These are phyloP conservation scores for Scutellaria barbata DNA, from an alignment of 257 asterid genomes.

Conservation along the genomic window DNA sequence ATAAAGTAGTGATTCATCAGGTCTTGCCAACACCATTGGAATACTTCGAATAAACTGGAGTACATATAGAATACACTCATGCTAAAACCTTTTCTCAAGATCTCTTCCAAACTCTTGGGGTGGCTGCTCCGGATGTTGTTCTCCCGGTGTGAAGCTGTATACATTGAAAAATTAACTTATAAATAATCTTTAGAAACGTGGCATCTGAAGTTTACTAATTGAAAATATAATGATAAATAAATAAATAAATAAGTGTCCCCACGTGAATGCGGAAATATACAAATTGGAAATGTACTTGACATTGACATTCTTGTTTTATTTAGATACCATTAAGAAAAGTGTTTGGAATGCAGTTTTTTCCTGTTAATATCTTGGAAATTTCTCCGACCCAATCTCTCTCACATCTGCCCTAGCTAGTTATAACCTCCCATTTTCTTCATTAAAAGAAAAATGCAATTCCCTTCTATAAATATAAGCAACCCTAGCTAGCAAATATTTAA, in stretches of 20 bases:
- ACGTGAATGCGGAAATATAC: not conserved
- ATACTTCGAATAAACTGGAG: too few relatives aligned
- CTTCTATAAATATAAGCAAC: conserved; percentile 1
- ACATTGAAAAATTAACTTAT: too few relatives aligned
- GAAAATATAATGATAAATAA: too few relatives aligned
- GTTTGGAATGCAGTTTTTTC: not conserved
- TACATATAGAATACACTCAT: too few relatives aligned
- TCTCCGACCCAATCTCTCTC: not conserved
- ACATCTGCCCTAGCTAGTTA: not conserved
- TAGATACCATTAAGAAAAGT: not conserved
- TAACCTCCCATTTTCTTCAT: not conserved
- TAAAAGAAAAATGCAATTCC: not conserved
- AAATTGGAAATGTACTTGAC: not conserved
- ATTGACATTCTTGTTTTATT: not conserved
- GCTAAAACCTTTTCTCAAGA: too few relatives aligned
- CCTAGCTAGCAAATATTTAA: not conserved
- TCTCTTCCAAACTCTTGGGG: too few relatives aligned
- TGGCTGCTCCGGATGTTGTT: too few relatives aligned
- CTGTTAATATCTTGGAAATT: not conserved
- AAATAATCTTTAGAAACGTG: too few relatives aligned
- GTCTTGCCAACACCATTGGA: too few relatives aligned
- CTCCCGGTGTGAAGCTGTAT: too few relatives aligned
- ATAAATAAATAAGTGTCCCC: not conserved
- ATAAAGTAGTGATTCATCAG: too few relatives aligned
- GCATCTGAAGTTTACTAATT: too few relatives aligned